Conservation (phyloP, 208 protist genomes). For the Acanthamoeba royreba region DNA sequence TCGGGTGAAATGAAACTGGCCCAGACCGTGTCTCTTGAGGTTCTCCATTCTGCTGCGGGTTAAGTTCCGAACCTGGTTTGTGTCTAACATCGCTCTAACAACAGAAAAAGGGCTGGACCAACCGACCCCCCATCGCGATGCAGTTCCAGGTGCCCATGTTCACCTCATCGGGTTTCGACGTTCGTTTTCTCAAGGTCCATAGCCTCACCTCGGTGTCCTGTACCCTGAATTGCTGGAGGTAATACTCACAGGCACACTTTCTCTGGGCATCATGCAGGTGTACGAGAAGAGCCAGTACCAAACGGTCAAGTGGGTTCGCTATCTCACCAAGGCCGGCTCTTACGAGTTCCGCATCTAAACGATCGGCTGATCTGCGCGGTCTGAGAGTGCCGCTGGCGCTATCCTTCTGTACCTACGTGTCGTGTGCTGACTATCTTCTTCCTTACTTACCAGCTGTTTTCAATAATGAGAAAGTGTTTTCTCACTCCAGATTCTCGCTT, state of each 20-base stretch:
- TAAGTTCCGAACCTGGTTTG: conserved; percentile 90
- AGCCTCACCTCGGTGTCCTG: not conserved
- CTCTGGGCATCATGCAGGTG: conserved; percentile 63
- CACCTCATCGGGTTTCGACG: conserved; percentile 93
- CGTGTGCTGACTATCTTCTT: too few relatives aligned
- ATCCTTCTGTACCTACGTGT: too few relatives aligned
- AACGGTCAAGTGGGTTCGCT: conserved; percentile 97
- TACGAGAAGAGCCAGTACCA: conserved; percentile 83
- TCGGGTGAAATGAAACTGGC: conserved; percentile 90
- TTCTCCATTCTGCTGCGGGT: conserved; percentile 71
- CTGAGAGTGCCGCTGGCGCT: too few relatives aligned
- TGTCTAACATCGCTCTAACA: too few relatives aligned
- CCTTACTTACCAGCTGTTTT: too few relatives aligned
- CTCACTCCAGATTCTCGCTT: too few relatives aligned
- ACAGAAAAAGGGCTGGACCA: conserved; percentile 84
- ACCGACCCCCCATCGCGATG: conserved; percentile 93
- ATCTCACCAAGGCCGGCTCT: conserved; percentile 94
- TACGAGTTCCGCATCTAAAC: conserved; percentile 93
- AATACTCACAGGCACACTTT: not conserved
- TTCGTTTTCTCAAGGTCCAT: conserved; percentile 92
- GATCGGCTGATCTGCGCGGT: not conserved
- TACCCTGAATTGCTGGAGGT: conserved; percentile 33
- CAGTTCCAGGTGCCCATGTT: conserved; percentile 94
- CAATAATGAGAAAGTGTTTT: too few relatives aligned
- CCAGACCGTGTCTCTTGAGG: conserved; percentile 58